These are phyloP conservation scores for Alternaria conjuncta DNA, from an alignment of 2,329 filamentous ascomycete genomes.

Conservation along the genomic window DNA sequence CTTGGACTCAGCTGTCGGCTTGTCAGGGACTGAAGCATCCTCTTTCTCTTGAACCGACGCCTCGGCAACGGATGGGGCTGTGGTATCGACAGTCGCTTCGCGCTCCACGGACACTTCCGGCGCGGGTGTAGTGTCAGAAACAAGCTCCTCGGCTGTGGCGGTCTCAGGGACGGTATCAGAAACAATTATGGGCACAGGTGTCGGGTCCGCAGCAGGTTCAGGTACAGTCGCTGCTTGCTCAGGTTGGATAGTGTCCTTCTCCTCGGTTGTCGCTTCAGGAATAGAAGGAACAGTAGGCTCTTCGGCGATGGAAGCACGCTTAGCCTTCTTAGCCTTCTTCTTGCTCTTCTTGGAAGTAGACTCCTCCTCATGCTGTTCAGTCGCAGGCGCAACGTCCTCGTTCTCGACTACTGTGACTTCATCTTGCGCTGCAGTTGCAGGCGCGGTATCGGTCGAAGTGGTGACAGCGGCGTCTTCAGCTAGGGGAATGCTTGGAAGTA, in stretches of 20 bases:
- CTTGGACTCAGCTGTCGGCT: not conserved
- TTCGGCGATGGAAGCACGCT: conserved; percentile 14
- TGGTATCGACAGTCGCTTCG: not conserved
- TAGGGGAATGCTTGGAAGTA: not conserved
- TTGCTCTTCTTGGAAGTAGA: conserved; percentile 26
- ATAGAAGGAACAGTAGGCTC: conserved; percentile 2
- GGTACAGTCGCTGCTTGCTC: not conserved
- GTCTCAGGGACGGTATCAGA: not conserved
- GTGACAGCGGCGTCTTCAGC: not conserved
- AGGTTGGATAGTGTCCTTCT: not conserved
- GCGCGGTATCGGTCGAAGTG: not conserved
- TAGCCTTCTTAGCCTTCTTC: conserved; percentile 31
- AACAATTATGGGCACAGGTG: not conserved
- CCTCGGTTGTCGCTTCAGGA: not conserved
- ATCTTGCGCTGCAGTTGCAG: not conserved
- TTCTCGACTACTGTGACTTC: not conserved
- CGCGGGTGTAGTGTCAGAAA: not conserved
- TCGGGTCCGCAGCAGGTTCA: not conserved
- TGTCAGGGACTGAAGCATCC: not conserved
- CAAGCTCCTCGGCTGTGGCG: not conserved
- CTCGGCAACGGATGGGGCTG: not conserved
- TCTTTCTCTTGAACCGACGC: not conserved
- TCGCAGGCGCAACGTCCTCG: not conserved
- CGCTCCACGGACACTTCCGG: not conserved
- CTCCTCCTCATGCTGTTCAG: conserved; percentile 9